Evolutionary conservation across 2,329 filamentous ascomycete genomes (phyloP).

Genomic region (Westerdykella sp.): DNA sequence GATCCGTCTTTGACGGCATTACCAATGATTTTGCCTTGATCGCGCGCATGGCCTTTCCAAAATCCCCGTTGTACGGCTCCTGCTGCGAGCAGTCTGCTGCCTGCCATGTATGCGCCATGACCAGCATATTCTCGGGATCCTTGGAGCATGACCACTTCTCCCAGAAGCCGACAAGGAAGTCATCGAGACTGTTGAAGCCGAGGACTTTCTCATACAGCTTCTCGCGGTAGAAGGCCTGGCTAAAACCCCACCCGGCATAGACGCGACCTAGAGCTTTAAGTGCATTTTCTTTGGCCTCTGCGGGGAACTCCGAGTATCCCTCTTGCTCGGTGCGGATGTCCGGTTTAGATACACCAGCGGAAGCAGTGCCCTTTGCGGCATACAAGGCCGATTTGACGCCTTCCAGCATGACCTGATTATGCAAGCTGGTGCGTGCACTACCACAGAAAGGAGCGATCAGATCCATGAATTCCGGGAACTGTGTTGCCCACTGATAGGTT

Average conservation of each 20-base stretch:
- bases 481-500: conserved; percentile 58
- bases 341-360: conserved; percentile 42
- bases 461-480: conserved; percentile 61
- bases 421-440: conserved; percentile 56
- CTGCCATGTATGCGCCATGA: conserved; percentile 76
- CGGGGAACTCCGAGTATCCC: conserved; percentile 46
- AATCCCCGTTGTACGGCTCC: conserved; percentile 61
- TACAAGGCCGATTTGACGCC: conserved; percentile 57
- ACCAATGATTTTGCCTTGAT: conserved; percentile 70
- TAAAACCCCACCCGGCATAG: conserved; percentile 78
- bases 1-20: conserved; percentile 64
- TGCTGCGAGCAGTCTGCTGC: conserved; percentile 63
- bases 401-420: conserved; percentile 64
- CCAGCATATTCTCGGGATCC: conserved; percentile 68
- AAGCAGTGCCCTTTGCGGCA: conserved; percentile 50
- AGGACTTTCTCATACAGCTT: conserved; percentile 60
- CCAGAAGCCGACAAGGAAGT: conserved; percentile 72
- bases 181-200: conserved; percentile 62
- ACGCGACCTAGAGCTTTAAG: conserved; percentile 67
- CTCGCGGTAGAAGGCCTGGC: conserved; percentile 70
- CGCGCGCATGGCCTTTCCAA: conserved; percentile 54
- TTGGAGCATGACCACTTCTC: conserved; percentile 67
- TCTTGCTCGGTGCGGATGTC: conserved; percentile 23
- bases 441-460: conserved; percentile 61
- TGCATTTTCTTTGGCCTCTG: conserved; percentile 49